Base-by-base conservation (phyloP, 1,139 yeast species). In the Geotrichum siamense region DNA sequence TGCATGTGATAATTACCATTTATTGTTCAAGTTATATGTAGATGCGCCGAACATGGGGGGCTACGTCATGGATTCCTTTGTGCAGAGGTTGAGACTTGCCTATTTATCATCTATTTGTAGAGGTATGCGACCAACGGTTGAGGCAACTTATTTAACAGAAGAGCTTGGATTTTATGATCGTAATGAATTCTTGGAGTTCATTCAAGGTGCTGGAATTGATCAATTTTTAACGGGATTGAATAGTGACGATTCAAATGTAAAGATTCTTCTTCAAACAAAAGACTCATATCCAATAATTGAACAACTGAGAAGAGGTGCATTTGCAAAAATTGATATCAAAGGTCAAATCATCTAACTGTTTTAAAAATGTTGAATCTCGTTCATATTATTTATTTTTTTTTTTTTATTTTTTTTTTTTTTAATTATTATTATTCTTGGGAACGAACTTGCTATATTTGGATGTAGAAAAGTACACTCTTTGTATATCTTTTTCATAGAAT, bases 271-370 rank as follows among this genome's bases (percentile, higher is more conserved):
- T 38, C 67, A 65, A 42, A 62, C 74, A 34, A 62, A 68, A 20
- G 66, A 70, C 36, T 74, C 83, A 0, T 68, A 78, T 55, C 55
- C 67, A 0, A 57, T 61, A 0, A 67, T 82, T 10, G 69, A 69
- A 41, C 64, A 71, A 44, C 64, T 66, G 39, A 64, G 71, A 19
- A 34, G 37, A 12, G 44, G 41, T 6, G 70, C 67, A 23, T 74
- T 74, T 53, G 74, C 70, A 48, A 82, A 75, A 57, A 79, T 89
- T n/a, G 96, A 89, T 59, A 87, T 89, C 49, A 89, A 87, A 66
- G 96, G 97, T 0, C 96, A 89, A 61, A 72, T 16, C 83, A 48
- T 34, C 13, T 22, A 26, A 19, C 16, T 8, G 12, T 8, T 25
- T 25, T 25, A 3, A 15, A 6, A 3, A 20, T 34, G 19, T 22